Evolutionary conservation across 345 rosid species (phyloP), one percentile per base, ranked within the genome.

Genomic region (Gossypium ekmanianum): DNA sequence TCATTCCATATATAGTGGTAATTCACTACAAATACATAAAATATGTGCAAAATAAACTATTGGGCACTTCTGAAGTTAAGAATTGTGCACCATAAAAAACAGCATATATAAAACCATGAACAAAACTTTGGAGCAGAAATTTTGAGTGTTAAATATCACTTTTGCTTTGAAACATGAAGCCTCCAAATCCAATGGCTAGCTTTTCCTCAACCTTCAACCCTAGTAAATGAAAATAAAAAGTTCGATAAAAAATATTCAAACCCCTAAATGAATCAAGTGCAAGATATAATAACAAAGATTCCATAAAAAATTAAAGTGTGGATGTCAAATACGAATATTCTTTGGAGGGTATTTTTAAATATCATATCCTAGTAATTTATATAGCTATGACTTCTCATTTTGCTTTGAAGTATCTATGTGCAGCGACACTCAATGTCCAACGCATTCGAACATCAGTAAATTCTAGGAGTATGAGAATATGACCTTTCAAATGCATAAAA

Each of bases 201-300:
- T 20, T 45, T 27, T 20, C 66, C 58, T 83, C 79, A 83, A 74
- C 85, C 73, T 75, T 80, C 68, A 73, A 82, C 83, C 79, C 88
- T 83, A 78, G 59, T 47, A 61, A 68, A 48, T 50, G 4, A 17
- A 68, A 68, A 10, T 41, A 44, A 11, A 52, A 11, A 55, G 4
- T 18, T 59, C 7, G 3, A 27, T 24, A 48, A 44, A 54, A 41
- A 27, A 18, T 79, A 66, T 51, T 74, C 44, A 16, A 17, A 16
- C 13, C 58, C 45, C 44, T 48, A 17, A n/a, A 51, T 17, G 58
- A 27, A 27, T 62, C 34, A 52, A 51, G 61, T 45, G 61, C 13
- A 29, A 52, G 27, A 52, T 48, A 8, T 10, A n/a, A 61, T 7
- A 68, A 61, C 14, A 58, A 74, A 61, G 44, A 11, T 34, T 34